These are phyloP conservation scores for Prinsepia uniflora DNA, from an alignment of 306 rosid genomes.

Conservation along the genomic window DNA sequence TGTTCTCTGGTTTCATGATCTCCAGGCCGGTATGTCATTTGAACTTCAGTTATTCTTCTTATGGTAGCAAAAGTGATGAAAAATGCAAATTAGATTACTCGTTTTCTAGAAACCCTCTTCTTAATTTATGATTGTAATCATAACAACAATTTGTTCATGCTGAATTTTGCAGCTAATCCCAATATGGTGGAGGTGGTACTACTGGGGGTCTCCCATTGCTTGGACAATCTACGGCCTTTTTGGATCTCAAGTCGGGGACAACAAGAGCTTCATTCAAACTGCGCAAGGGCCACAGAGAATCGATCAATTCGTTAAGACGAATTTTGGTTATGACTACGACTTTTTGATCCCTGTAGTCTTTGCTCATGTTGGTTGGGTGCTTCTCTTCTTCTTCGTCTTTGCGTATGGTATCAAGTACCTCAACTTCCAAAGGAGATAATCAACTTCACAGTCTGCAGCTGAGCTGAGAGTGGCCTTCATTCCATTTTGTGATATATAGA, in stretches of 20 bases:
- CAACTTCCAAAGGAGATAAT: slow-evolving; percentile 31
- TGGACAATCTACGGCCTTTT: slow-evolving; percentile 33
- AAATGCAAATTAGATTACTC: neutral
- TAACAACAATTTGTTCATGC: too few species aligned
- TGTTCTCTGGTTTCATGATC: slow-evolving; percentile 65
- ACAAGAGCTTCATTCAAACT: neutral
- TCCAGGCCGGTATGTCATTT: slow-evolving; percentile 43
- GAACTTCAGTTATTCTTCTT: neutral
- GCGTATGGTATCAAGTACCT: slow-evolving; percentile 36
- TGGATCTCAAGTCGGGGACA: slow-evolving; percentile 31
- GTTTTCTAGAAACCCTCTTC: too few species aligned
- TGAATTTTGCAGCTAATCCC: slow-evolving; percentile 27
- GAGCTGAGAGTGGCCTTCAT: too few species aligned
- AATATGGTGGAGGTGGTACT: slow-evolving; percentile 39
- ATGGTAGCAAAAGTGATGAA: neutral
- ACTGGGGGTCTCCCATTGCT: slow-evolving; percentile 31
- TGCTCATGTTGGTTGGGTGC: slow-evolving; percentile 36
- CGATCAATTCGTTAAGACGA: slow-evolving; percentile 17
- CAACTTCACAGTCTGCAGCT: neutral
- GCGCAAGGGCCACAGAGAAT: neutral
- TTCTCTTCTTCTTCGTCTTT: slow-evolving; percentile 30
- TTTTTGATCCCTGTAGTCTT: slow-evolving; percentile 25
- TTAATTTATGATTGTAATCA: neutral
- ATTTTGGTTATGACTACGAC: slow-evolving; percentile 27
- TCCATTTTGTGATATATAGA: too few species aligned